Conservation (phyloP, 2,329 filamentous ascomycete genomes). For the Diplocarpon rosae region DNA sequence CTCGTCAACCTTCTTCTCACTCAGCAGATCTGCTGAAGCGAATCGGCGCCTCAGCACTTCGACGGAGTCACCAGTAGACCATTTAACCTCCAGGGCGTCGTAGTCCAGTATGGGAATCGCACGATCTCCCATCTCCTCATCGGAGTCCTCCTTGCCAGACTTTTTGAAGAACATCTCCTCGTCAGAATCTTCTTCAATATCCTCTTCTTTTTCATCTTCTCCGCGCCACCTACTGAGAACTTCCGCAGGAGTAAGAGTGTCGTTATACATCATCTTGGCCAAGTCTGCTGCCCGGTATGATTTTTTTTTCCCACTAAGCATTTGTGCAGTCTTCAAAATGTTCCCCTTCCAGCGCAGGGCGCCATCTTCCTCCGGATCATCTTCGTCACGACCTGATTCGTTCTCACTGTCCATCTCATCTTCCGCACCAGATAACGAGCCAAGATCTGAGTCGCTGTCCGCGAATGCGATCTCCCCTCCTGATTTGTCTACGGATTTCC, state of each 20-base stretch:
- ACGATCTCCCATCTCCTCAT: conserved; percentile 63
- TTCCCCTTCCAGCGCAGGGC: conserved; percentile 81
- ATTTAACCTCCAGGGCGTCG: conserved; percentile 70
- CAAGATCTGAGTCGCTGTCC: conserved; percentile 92
- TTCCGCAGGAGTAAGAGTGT: conserved; percentile 61
- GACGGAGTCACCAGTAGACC: conserved; percentile 69
- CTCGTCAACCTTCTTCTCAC: conserved; percentile 40
- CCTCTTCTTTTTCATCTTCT: conserved; percentile 47
- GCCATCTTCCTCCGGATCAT: conserved; percentile 53
- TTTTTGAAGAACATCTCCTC: conserved; percentile 55
- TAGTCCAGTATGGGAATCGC: conserved; percentile 73
- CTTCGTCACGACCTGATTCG: conserved; percentile 35
- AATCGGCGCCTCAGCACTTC: conserved; percentile 67
- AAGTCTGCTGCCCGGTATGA: conserved; percentile 74
- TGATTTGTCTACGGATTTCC: conserved; percentile 39
- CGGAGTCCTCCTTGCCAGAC: conserved; percentile 52
- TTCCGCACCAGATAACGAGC: conserved; percentile 60
- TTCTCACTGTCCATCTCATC: conserved; percentile 33
- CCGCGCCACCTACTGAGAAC: conserved; percentile 75
- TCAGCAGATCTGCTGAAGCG: conserved; percentile 55
- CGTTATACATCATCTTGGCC: conserved; percentile 80
- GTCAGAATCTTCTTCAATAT: conserved; percentile 42
- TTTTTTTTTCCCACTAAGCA: conserved; percentile 56
- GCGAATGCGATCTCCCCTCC: conserved; percentile 79
- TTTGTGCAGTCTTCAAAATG: conserved; percentile 62